A percentile compares a stretch with the other conserved stretches of the same genome.
These are phyloP conservation scores for Tuber umbilicatum DNA, from an alignment of 495 filamentous ascomycete genomes.

Conservation along the genomic window DNA sequence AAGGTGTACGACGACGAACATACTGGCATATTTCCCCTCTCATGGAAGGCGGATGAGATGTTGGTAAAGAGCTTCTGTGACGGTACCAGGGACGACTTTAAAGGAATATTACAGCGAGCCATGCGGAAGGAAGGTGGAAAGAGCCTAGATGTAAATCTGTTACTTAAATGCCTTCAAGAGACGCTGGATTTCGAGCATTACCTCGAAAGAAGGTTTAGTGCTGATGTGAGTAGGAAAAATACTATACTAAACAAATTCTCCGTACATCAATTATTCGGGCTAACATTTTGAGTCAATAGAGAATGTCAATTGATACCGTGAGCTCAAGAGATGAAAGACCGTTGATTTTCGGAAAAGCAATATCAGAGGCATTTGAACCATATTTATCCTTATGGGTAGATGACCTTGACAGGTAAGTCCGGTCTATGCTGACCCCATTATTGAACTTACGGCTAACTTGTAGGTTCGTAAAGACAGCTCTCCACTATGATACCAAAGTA, in stretches of 20 bases:
- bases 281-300: slow-evolving; percentile 45
- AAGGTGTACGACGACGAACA: slow-evolving; percentile 96
- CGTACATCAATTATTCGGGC: slow-evolving; percentile 8
- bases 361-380: slow-evolving; percentile 95
- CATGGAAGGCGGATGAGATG: slow-evolving; percentile 85
- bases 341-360: slow-evolving; percentile 78
- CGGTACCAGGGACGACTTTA: slow-evolving; percentile 90
- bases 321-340: slow-evolving; percentile 70
- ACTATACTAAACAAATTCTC: background rate
- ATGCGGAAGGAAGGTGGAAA: slow-evolving; percentile 71
- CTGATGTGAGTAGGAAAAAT: slow-evolving; percentile 47
- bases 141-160: slow-evolving; percentile 81
- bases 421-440: background rate
- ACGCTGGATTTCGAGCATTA: slow-evolving; percentile 95
- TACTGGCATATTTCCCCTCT: slow-evolving; percentile 73
- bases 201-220: slow-evolving; percentile 75
- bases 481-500: slow-evolving; percentile 83
- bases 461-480: slow-evolving; percentile 51
- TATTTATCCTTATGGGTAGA: slow-evolving; percentile 97
- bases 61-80: slow-evolving; percentile 93
- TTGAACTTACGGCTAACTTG: slow-evolving; percentile 15
- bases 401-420: slow-evolving; percentile 68
- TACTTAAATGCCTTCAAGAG: slow-evolving; percentile 89
- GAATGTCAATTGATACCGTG: slow-evolving; percentile 87
- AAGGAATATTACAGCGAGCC: slow-evolving; percentile 78